These are phyloP conservation scores for Amylocarpus encephaloides DNA, from an alignment of 2,329 filamentous ascomycete genomes.

Conservation along the genomic window DNA sequence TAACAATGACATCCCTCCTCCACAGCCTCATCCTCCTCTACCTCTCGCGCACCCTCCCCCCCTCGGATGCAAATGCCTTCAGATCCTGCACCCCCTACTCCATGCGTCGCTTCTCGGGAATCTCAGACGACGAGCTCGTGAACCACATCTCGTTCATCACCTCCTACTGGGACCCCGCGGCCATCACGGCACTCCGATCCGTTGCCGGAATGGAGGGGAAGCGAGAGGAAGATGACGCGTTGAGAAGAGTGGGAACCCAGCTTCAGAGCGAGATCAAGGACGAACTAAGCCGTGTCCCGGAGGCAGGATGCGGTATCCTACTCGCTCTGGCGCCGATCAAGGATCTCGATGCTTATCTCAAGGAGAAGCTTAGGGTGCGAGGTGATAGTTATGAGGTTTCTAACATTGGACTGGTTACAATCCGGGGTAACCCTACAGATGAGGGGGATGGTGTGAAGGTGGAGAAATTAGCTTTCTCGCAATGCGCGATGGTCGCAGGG, in stretches of 20 bases:
- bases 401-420: constrained; percentile 20
- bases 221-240: not conserved
- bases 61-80: not conserved
- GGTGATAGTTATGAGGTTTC: constrained; percentile 21
- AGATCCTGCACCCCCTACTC: constrained; percentile 17
- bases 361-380: too few relatives aligned
- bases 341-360: constrained; percentile 2
- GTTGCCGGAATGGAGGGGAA: constrained; percentile 2
- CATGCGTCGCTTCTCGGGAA: constrained; percentile 15
- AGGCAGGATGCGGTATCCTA: not conserved
- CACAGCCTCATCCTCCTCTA: constrained; percentile 17
- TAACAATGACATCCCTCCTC: constrained; percentile 21
- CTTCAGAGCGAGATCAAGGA: constrained; percentile 8
- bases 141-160: constrained; percentile 18
- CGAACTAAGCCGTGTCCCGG: constrained; percentile 8
- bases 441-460: constrained; percentile 4
- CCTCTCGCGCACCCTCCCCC: constrained; percentile 10
- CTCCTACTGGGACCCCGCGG: constrained; percentile 3
- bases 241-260: constrained; percentile 5
- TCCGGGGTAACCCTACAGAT: not conserved
- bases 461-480: constrained; percentile 18
- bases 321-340: not conserved
- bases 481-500: constrained; percentile 18
- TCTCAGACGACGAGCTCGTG: constrained; percentile 15
- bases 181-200: constrained; percentile 4